Conservation (phyloP, 805 yeast genomes). For the Yamadazyma philogaea region DNA sequence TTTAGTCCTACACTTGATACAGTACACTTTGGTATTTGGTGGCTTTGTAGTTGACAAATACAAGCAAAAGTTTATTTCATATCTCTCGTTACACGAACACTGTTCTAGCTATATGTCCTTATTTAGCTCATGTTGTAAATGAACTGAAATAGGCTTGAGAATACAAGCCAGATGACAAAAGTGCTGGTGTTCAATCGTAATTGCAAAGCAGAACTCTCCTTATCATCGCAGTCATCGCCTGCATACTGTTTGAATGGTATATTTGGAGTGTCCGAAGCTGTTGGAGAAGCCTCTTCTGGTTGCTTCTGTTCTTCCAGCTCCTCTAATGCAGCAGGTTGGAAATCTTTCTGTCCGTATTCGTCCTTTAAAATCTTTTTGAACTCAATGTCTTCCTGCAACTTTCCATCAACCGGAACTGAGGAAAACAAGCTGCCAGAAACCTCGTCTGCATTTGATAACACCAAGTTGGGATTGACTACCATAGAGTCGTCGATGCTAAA, state of each 20-base stretch:
- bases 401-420: conserved; percentile 5
- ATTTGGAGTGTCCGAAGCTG: not conserved
- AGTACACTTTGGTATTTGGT: not conserved
- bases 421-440: conserved; percentile 5
- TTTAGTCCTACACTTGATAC: not conserved
- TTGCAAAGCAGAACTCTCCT: not conserved
- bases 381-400: conserved; percentile 5
- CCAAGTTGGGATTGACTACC: conserved; percentile 10
- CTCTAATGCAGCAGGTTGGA: not conserved
- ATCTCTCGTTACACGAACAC: not conserved
- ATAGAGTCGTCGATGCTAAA: conserved; percentile 9
- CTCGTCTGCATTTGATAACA: conserved; percentile 9
- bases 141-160: not conserved
- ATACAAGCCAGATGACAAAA: conserved; percentile 3
- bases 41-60: not conserved
- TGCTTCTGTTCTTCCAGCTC: not conserved
- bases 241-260: conserved; percentile 6
- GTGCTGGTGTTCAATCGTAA: not conserved
- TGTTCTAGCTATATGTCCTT: not conserved
- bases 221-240: conserved; percentile 1
- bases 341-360: not conserved
- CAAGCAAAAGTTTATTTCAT: not conserved
- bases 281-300: not conserved
- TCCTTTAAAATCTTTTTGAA: not conserved
- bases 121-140: not conserved